Percentiles rank a stretch among this genome's conserved stretches.
Conservation (phyloP, 768 basidiomycete species). For the Boletus rufocinnamomeus region DNA sequence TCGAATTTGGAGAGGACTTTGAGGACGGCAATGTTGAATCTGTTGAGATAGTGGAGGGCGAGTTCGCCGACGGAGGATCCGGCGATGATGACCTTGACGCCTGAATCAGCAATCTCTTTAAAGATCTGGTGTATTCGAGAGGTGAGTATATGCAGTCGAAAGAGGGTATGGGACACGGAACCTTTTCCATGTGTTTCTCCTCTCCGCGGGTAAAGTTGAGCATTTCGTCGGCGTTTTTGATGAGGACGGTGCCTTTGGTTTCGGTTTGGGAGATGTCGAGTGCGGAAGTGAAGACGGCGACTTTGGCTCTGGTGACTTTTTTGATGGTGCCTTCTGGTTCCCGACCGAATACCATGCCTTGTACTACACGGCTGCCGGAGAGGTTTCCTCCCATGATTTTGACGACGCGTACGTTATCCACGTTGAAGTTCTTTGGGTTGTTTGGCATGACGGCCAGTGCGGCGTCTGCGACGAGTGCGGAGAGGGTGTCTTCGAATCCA, state of each 20-base stretch:
- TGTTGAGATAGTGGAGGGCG: conserved; percentile 94
- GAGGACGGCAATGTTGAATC: conserved; percentile 90
- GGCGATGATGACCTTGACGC: conserved; percentile 91
- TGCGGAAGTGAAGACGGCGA: conserved; percentile 92
- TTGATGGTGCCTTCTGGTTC: conserved; percentile 92
- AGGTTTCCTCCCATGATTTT: conserved; percentile 97
- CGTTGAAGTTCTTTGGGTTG: conserved; percentile 91
- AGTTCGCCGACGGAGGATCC: conserved; percentile 94
- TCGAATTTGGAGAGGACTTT: conserved; percentile 99
- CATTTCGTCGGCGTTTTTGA: conserved; percentile 96
- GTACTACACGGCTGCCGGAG: conserved; percentile 81
- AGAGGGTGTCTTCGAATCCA: conserved; percentile 82
- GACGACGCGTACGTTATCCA: conserved; percentile 97
- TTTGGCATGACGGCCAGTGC: conserved; percentile 89
- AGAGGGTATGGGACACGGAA: conserved; percentile 18
- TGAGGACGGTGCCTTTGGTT: conserved; percentile 96
- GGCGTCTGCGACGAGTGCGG: conserved; percentile 88
- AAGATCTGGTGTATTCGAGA: conserved; percentile 65
- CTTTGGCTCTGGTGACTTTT: conserved; percentile 84
- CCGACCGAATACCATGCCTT: conserved; percentile 97
- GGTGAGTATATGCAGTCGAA: not conserved
- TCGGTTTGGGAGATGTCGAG: conserved; percentile 96
- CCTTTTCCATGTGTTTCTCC: conserved; percentile 95
- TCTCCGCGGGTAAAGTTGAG: conserved; percentile 95
- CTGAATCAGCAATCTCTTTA: conserved; percentile 95